Base-by-base conservation (phyloP, 2,329 filamentous ascomycete genomes). In the Coniella lustricola region DNA sequence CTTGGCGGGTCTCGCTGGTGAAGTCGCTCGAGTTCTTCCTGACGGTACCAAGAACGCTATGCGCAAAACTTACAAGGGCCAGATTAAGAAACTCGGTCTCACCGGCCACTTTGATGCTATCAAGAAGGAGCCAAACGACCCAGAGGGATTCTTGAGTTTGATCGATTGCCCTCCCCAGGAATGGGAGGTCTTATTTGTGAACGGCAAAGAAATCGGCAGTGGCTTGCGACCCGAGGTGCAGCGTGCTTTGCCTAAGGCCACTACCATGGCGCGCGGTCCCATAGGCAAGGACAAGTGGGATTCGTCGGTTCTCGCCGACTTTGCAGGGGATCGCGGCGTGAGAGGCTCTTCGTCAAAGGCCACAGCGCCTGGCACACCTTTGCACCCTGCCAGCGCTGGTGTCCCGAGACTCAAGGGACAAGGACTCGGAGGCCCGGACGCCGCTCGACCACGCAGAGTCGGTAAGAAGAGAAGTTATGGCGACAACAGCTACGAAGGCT, bases 381-480 rank as follows among this genome's bases (percentile, higher is more conserved):
- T 71, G 22, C 63, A 67, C 54, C 38, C 61, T 52, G 48, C 61
- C 43, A 48, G 50, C 50, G 29, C 54, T 53, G 57, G 55, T 9
- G 42, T 65, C 43, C 62, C 60, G 34, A 64, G 71, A 21, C 57
- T 67, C 46, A 73, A 73, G 61, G 60, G 57, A 25, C 65, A 60
- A 41, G 66, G 67, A 35, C 51, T 64, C 18, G 58, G 65, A 22
- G 65, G 62, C n/a, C 64, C 72, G 29, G 74, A 78, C 48, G 65
- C 68, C 10, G 64, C 70, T 34, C 73, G 85, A 47, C 80, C 84
- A 31, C 81, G 83, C 57, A 76, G 86, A 41, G 71, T 74, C 48
- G 75, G 79, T 53, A 87, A 85, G 70, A 90, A 90, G 72, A 77
- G 87, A 41, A 79, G 82, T 54, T 90, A 90, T 61, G 81, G 83